Percentiles rank a stretch among this genome's conserved stretches.
These are phyloP conservation scores for Backusella westeae DNA, from an alignment of 192 early-diverging fungal genomes.

Conservation along the genomic window DNA sequence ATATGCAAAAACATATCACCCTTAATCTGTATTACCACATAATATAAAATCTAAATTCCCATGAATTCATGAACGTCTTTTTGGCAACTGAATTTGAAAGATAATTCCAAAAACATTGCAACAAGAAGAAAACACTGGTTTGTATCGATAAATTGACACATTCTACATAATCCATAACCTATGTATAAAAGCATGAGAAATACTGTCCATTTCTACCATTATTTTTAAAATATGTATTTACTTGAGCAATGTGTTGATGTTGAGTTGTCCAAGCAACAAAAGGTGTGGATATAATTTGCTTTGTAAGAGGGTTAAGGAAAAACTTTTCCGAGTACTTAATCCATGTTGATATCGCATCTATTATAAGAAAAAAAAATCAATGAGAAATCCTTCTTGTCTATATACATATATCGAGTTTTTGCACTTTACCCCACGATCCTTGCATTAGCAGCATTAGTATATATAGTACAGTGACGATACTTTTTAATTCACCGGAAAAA, in stretches of 20 bases:
- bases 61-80: conserved; percentile 41
- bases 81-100: conserved; percentile 40
- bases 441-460: conserved; percentile 29
- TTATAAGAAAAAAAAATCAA: not conserved
- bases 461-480: conserved; percentile 27
- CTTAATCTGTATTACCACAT: conserved; percentile 23
- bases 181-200: not conserved
- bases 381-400: not conserved
- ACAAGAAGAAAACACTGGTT: conserved; percentile 39
- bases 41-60: conserved; percentile 45
- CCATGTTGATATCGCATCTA: conserved; percentile 27
- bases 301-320: not conserved
- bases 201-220: not conserved
- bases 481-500: conserved; percentile 23
- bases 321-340: conserved; percentile 32
- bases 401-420: not conserved
- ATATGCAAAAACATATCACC: not conserved
- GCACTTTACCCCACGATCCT: conserved; percentile 21
- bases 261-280: conserved; percentile 15
- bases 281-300: conserved; percentile 18
- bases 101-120: conserved; percentile 53
- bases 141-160: conserved; percentile 21
- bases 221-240: not conserved
- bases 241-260: conserved; percentile 11
- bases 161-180: conserved; percentile 21